Conservation (phyloP, 2,329 filamentous ascomycete genomes). For the Verticillium alfalfae region DNA sequence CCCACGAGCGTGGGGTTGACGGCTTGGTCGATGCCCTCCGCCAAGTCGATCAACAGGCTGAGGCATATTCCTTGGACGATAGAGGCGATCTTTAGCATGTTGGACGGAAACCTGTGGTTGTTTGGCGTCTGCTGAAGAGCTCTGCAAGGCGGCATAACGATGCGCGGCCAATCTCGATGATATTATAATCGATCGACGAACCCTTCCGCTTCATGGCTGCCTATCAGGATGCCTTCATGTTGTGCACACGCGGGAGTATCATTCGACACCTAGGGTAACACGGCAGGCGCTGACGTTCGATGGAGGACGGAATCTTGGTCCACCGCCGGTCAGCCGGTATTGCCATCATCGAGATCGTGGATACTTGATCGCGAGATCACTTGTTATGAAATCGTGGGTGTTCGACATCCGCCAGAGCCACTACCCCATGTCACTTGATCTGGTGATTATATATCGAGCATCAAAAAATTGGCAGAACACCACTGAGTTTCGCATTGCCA, state of each 20-base stretch:
- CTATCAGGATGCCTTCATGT: not conserved
- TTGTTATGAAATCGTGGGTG: too few species aligned
- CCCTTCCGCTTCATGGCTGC: not conserved
- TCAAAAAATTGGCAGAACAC: too few species aligned
- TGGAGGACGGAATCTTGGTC: not conserved
- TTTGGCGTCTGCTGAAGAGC: not conserved
- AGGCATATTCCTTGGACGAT: not conserved
- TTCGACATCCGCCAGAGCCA: too few species aligned
- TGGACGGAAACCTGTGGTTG: not conserved
- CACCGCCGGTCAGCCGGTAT: not conserved
- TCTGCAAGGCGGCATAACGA: not conserved
- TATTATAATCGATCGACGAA: not conserved
- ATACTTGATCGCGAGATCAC: too few species aligned
- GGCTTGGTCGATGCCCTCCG: slow-evolving; percentile 5
- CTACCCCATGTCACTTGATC: too few species aligned
- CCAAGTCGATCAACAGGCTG: not conserved
- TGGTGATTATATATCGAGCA: too few species aligned
- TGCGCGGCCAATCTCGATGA: not conserved
- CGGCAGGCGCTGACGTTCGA: not conserved
- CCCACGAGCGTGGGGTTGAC: slow-evolving; percentile 18
- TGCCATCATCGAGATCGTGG: too few species aligned
- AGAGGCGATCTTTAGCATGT: not conserved
- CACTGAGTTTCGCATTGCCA: too few species aligned
- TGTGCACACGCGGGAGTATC: not conserved
- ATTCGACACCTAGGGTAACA: not conserved